Evolutionary conservation across 148 eudicot genomes (phyloP).

Genomic region (Camellia lanceoleosa): DNA sequence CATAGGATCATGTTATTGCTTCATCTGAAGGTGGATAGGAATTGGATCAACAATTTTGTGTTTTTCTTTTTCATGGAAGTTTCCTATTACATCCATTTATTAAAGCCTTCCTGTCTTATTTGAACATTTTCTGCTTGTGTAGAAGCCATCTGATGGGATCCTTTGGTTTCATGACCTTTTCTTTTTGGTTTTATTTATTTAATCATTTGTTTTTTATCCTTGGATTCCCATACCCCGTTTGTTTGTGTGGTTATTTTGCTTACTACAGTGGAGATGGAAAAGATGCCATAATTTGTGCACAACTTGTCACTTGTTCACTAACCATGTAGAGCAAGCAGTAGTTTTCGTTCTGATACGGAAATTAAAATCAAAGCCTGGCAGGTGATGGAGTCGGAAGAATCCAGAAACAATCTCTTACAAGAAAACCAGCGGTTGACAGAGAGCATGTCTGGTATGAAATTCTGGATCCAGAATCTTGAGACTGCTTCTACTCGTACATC

Average conservation of each 20-base stretch:
- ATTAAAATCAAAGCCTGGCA: constrained; percentile 68
- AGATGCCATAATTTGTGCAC: neutral
- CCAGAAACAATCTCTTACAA: constrained; percentile 39
- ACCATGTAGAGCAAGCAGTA: constrained; percentile 3
- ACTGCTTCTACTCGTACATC: constrained; percentile 33
- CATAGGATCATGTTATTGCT: neutral
- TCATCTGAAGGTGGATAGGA: no score
- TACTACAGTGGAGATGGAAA: neutral
- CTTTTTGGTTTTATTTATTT: neutral
- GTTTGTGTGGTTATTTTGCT: neutral
- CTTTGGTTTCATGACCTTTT: neutral
- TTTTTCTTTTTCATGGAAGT: neutral
- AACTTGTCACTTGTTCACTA: neutral
- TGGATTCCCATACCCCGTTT: neutral
- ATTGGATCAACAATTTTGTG: neutral
- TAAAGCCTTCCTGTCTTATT: neutral
- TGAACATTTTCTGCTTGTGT: neutral
- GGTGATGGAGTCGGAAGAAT: constrained; percentile 78
- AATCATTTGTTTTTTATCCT: neutral
- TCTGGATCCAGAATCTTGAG: constrained; percentile 56
- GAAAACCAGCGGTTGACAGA: constrained; percentile 58
- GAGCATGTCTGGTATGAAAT: constrained; percentile 47
- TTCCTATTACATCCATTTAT: neutral
- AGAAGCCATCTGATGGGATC: neutral
- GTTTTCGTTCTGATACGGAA: constrained; percentile 46